Percentiles rank a stretch among this genome's conserved stretches.
Conservation (phyloP, 2,329 filamentous ascomycete species). For the Colletotrichum siamense region DNA sequence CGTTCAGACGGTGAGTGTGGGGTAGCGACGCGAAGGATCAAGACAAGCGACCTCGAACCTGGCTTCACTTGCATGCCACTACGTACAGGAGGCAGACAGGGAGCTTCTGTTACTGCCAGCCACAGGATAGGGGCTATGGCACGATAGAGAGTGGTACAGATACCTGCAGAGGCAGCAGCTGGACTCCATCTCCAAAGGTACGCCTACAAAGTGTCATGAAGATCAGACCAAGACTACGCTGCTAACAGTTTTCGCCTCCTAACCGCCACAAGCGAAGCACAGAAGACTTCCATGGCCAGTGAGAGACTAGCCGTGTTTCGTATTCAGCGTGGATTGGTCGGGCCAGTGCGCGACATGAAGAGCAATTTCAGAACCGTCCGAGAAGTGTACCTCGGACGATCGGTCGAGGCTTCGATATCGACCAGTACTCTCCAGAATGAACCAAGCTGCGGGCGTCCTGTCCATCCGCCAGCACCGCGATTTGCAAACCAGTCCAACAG, state of each 20-base stretch:
- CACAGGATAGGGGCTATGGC: neutral
- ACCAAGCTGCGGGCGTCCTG: neutral
- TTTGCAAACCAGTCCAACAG: neutral
- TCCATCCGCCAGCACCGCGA: neutral
- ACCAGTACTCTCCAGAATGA: neutral
- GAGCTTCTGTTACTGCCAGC: neutral
- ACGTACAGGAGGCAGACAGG: neutral
- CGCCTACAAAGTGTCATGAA: neutral
- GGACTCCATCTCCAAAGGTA: neutral
- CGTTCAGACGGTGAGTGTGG: neutral
- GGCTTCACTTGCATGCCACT: neutral
- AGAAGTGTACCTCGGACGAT: neutral
- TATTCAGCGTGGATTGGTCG: neutral
- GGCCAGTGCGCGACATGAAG: neutral
- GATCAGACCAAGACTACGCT: neutral
- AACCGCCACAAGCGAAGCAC: neutral
- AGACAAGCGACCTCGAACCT: neutral
- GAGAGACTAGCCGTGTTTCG: neutral
- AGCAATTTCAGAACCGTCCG: neutral
- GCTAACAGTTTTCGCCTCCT: neutral
- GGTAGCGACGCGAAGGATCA: slow-evolving; percentile 4
- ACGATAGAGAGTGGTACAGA: neutral
- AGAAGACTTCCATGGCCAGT: neutral
- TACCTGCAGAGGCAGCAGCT: neutral
- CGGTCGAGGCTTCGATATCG: neutral